Evolutionary conservation across 768 basidiomycete species (phyloP), one percentile per base, ranked within the genome.

Genomic region (Pleurotus pulmonarius): DNA sequence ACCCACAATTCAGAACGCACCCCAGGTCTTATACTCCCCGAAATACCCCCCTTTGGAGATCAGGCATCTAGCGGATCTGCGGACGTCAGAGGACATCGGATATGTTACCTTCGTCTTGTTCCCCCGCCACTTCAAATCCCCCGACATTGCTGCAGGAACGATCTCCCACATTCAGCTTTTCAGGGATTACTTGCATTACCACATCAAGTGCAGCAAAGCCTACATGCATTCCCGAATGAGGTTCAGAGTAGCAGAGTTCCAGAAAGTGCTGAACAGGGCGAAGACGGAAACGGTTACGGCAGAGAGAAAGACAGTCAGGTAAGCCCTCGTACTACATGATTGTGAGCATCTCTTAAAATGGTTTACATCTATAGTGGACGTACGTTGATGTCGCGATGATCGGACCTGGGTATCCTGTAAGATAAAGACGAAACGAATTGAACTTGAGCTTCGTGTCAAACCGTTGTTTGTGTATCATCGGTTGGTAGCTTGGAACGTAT

Each of bases 181-280:
- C 88, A 85, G 97, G 56, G 94, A 98, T 71, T 98, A 98, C 67
- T 78, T 99, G n/a, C 97, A 99, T 73, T 98, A 98, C 72, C 96
- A 98, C 68, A 97, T 99, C 81, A 98, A 96, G 66, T 95, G 94
- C 69, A 94, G 89, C 52, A 98, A 98, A 71, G 97, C 96, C 0
- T 98, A 99, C 74, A 96, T 99, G 93, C 96, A 98, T 73, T 95
- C 93, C 2, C 81, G 97, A 45, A 95, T 98, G 94, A 81, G 97
- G 58, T 81, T 88, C 63, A 86, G 97, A 8, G 97, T 97, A 11
- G 83, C 90, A 1, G 93, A 97, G 71, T 98, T 99, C 79, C 90
- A 93, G 73, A 94, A 94, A 71, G 86, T 99, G 51, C 73, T 99
- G 66, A 98, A 98, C 67, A 78, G 97, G 49, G 95, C 97, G 6